Percentiles rank a stretch among this genome's conserved stretches.
These are phyloP conservation scores for Rosa persica DNA, from an alignment of 306 rosid genomes.

Conservation along the genomic window DNA sequence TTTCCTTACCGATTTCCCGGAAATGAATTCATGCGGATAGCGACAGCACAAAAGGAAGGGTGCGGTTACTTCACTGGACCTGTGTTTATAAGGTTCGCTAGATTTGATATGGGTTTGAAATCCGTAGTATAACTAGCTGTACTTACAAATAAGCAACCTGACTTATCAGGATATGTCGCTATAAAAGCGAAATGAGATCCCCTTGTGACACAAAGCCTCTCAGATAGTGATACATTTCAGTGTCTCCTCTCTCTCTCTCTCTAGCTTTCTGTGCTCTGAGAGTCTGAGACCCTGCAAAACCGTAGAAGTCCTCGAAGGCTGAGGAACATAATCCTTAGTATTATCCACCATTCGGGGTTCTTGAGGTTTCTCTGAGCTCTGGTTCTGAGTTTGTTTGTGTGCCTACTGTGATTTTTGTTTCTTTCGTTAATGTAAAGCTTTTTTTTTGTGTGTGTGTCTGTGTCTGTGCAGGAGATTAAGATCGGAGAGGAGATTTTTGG, in stretches of 20 bases:
- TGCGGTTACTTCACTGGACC: slow-evolving; percentile 48
- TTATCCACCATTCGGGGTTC: slow-evolving; percentile 20
- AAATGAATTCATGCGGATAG: neutral
- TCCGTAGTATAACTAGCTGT: rapidly evolving
- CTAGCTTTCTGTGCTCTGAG: slow-evolving; percentile 38
- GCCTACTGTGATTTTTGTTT: slow-evolving; percentile 1
- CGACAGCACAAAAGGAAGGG: slow-evolving; percentile 15
- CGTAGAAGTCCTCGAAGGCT: slow-evolving; percentile 56
- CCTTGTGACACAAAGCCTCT: slow-evolving; percentile 64
- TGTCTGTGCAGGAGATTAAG: neutral
- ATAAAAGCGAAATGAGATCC: slow-evolving; percentile 41
- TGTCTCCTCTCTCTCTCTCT: neutral
- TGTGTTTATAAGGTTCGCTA: slow-evolving; percentile 63
- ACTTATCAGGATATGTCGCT: slow-evolving; percentile 53
- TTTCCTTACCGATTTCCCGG: neutral
- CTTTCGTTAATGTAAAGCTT: slow-evolving; percentile 27
- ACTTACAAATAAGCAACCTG: slow-evolving; percentile 9
- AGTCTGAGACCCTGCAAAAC: slow-evolving; percentile 42
- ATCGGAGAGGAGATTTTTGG: neutral
- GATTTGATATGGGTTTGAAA: slow-evolving; percentile 64
- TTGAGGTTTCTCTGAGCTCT: slow-evolving; percentile 34
- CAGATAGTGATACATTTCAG: slow-evolving; percentile 53
- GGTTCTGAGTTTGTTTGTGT: slow-evolving; percentile 27
- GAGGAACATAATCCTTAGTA: slow-evolving; percentile 30
- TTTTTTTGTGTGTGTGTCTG: neutral